phyloP scores from a whole-genome alignment of 225 moss, liverwort and hornwort genomes.

The Ulota crispa region DNA sequence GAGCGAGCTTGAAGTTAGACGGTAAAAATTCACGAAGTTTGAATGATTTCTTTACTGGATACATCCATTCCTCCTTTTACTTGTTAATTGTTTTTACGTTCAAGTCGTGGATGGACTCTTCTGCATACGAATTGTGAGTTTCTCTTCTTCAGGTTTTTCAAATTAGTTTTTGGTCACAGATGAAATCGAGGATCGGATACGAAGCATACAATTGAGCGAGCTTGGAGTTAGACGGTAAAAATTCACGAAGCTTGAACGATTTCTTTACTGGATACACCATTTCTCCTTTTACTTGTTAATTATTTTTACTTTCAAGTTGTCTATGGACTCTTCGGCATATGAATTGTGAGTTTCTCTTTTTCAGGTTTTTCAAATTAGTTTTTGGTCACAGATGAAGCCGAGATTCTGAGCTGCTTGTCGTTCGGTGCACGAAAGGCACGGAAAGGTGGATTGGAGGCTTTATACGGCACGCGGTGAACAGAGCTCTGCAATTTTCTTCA shows the following conservation, averaged over 20 bases:
- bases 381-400: not conserved
- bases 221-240: not conserved
- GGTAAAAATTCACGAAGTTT: not conserved
- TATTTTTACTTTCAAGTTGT: too few relatives aligned
- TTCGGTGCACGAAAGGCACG: slow-evolving; percentile 30
- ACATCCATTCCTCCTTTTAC: not conserved
- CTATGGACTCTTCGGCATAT: not conserved
- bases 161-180: not conserved
- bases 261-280: not conserved
- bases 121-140: not conserved
- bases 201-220: not conserved
- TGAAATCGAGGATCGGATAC: not conserved
- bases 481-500: not conserved
- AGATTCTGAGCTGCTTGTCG: not conserved
- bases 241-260: not conserved
- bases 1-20: not conserved
- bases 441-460: not conserved
- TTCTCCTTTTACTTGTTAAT: not conserved
- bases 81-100: not conserved
- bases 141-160: not conserved
- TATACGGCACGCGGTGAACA: not conserved
- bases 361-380: not conserved
- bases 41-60: not conserved
- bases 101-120: not conserved
- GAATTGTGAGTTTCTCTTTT: not conserved